A percentile compares a stretch with the other conserved stretches of the same genome.
These are phyloP conservation scores for Hericium alpestre DNA, from an alignment of 768 basidiomycete genomes.

Conservation along the genomic window DNA sequence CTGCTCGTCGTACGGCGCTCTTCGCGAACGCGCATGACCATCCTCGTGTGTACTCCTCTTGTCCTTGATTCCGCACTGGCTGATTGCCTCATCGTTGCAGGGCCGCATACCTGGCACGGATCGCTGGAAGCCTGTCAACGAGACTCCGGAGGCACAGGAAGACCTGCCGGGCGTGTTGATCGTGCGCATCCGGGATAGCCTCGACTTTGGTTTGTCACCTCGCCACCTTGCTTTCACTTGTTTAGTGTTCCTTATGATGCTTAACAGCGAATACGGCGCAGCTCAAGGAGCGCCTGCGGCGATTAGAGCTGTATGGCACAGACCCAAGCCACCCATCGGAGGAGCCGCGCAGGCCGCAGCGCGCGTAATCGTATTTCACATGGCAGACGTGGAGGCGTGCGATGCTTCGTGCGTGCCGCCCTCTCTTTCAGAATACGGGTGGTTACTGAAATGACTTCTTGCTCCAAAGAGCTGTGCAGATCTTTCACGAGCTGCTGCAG, in stretches of 20 bases:
- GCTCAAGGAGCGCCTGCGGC: conserved; percentile 76
- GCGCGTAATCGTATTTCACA: conserved; percentile 77
- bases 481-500: conserved; percentile 67
- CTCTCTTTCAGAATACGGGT: not conserved
- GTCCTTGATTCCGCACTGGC: not conserved
- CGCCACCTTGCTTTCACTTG: not conserved
- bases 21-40: conserved; percentile 82
- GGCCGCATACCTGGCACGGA: conserved; percentile 84
- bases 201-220: conserved; percentile 68
- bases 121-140: conserved; percentile 82
- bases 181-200: conserved; percentile 77
- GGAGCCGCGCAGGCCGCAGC: conserved; percentile 68
- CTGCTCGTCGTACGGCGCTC: conserved; percentile 85
- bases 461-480: conserved; percentile 59
- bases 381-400: conserved; percentile 82
- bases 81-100: conserved; percentile 22
- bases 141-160: conserved; percentile 77
- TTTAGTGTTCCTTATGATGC: conserved; percentile 1
- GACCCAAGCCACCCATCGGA: conserved; percentile 82
- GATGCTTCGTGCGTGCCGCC: conserved; percentile 74
- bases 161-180: conserved; percentile 75
- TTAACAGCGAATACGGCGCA: conserved; percentile 83
- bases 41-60: conserved; percentile 46
- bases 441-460: conserved; percentile 2
- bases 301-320: conserved; percentile 83